Evolutionary conservation across 1,139 yeast genomes (phyloP), one percentile per base, ranked within the genome.

Genomic region (Torulaspora globosa): DNA sequence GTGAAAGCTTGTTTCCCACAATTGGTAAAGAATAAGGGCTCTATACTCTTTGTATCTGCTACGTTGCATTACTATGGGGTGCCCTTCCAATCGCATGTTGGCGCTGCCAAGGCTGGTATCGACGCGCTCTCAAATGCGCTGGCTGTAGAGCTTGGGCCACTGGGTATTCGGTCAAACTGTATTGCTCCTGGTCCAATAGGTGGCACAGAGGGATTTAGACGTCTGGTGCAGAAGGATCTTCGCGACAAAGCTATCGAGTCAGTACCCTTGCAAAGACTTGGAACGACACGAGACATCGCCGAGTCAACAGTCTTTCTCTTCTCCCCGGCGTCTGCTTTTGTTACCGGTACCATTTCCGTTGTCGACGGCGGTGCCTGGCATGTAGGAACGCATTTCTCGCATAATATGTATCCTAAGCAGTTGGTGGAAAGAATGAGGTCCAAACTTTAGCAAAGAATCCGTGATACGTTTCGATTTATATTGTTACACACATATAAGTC

Each of bases 291-390:
- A 48, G 97, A 90, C 63, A 85, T 90, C 61, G 97, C 97, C 12
- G 84, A 90, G 54, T 81, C 94, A 2, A 89, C 97, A 0, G 86
- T 86, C 0, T 90, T 73, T 63, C 70, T 90, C 56, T 84, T 90
- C 60, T 84, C 95, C 28, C 83, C 84, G 1, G 95, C 96, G 3
- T 87, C 92, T 4, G 60, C 73, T 12, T 90, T 82, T 63, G 75
- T 90, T 30, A 80, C 84, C 10, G 97, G 97, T 12, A 80, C 88
- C 2, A 71, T 83, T 19, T 72, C 79, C 37, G 84, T 88, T 11
- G 96, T 90, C 10, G 98, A 90, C 66, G 97, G 97, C 44, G 97
- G 82, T 1, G 74, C 78, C 47, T 89, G 97, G 96, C 95, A 88
- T 61, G 70, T 79, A 59, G 92, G 88, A 16, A 74, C 71, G 33